A percentile compares a stretch with the other conserved stretches of the same genome.
These are phyloP conservation scores for Blastobotrys attinorum DNA, from an alignment of 805 yeast species.

Conservation along the genomic window DNA sequence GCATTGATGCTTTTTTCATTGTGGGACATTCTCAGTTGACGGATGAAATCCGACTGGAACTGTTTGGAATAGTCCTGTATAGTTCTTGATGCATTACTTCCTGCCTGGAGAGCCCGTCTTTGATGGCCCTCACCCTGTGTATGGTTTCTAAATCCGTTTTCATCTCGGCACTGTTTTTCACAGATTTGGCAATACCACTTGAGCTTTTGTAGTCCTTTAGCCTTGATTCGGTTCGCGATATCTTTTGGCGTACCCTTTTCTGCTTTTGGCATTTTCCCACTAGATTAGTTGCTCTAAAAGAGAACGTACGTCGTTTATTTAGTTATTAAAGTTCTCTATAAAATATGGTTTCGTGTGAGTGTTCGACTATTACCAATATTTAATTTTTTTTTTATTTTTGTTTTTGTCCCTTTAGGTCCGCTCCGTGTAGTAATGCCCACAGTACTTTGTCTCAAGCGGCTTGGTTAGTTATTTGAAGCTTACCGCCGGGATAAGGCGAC, in stretches of 20 bases:
- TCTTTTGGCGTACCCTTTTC: conserved; percentile 62
- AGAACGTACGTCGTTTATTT: too few species aligned
- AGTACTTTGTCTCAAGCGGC: too few species aligned
- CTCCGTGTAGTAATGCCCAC: too few species aligned
- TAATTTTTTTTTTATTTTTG: too few species aligned
- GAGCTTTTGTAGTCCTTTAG: conserved; percentile 78
- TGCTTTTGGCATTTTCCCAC: conserved; percentile 51
- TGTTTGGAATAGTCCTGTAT: conserved; percentile 51
- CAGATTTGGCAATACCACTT: conserved; percentile 87
- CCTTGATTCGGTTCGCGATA: conserved; percentile 67
- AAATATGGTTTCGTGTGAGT: too few species aligned
- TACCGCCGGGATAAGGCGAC: too few species aligned
- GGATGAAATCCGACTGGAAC: conserved; percentile 59
- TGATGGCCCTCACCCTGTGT: conserved; percentile 73
- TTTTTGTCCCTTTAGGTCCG: too few species aligned
- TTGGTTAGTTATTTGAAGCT: too few species aligned
- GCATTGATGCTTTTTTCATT: conserved; percentile 76
- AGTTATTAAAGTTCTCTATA: too few species aligned
- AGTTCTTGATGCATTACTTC: conserved; percentile 33
- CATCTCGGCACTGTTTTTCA: conserved; percentile 89
- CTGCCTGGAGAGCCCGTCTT: conserved; percentile 43
- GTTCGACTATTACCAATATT: too few species aligned
- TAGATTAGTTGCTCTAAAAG: too few species aligned
- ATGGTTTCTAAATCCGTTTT: conserved; percentile 90
- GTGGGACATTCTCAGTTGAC: conserved; percentile 55